Conservation (phyloP, 768 basidiomycete genomes). For the Galerina sulciceps region DNA sequence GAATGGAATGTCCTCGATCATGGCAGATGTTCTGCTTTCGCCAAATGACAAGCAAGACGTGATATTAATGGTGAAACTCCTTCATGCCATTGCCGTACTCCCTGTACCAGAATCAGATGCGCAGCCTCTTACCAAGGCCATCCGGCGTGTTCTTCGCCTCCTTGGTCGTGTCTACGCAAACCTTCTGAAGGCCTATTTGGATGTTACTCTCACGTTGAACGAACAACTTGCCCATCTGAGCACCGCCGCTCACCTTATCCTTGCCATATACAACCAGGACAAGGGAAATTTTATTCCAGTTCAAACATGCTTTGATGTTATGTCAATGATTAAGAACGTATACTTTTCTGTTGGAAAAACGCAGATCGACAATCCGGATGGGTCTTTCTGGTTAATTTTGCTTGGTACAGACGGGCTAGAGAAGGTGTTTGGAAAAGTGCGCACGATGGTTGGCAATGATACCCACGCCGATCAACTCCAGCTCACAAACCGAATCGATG, state of each 20-base stretch:
- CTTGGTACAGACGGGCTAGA: constrained; percentile 34
- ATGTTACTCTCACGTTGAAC: constrained; percentile 19
- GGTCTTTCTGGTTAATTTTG: constrained; percentile 28
- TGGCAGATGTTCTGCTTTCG: too few relatives aligned
- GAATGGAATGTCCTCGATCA: too few relatives aligned
- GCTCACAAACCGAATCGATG: constrained; percentile 8
- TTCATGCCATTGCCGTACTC: too few relatives aligned
- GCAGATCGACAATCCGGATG: constrained; percentile 24
- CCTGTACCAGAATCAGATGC: too few relatives aligned
- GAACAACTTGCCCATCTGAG: constrained; percentile 31
- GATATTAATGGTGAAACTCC: too few relatives aligned
- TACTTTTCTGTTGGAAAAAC: constrained; percentile 37
- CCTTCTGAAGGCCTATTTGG: constrained; percentile 26
- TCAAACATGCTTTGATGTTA: constrained; percentile 28
- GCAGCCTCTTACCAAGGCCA: too few relatives aligned
- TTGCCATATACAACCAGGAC: constrained; percentile 2
- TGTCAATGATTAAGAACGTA: constrained; percentile 36
- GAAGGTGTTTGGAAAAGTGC: constrained; percentile 24
- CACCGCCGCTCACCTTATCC: constrained; percentile 27
- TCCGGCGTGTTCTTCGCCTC: too few relatives aligned
- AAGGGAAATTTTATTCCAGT: constrained; percentile 25
- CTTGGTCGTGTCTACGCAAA: constrained; percentile 10
- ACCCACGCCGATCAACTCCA: constrained; percentile 12
- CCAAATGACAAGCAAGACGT: too few relatives aligned
- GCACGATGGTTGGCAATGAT: constrained; percentile 12